Conservation (phyloP, 352 stramenopile species). For the Phytophthora idaei region DNA sequence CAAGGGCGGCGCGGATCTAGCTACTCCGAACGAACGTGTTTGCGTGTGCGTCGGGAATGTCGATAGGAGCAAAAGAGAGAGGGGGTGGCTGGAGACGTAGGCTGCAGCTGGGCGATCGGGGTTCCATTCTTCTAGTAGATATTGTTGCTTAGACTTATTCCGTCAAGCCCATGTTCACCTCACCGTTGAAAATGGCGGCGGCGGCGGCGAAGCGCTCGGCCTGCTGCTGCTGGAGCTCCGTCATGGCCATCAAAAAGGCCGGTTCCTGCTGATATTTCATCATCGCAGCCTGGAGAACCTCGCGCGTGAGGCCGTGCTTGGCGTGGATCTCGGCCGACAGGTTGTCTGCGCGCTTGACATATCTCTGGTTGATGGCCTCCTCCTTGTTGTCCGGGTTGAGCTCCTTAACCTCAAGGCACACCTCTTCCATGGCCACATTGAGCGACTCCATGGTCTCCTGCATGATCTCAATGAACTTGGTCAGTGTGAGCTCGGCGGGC, state of each 20-base stretch:
- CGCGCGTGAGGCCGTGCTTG: slow-evolving; percentile 86
- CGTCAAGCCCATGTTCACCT: slow-evolving; percentile 89
- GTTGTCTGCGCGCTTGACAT: slow-evolving; percentile 88
- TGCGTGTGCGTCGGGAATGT: background rate
- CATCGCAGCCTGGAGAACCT: slow-evolving; percentile 89
- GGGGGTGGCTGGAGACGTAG: slow-evolving; percentile 29
- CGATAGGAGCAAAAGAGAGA: slow-evolving; percentile 16
- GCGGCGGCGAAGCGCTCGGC: slow-evolving; percentile 83
- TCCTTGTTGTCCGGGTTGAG: slow-evolving; percentile 90
- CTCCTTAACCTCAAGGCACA: slow-evolving; percentile 89
- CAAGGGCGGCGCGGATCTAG: slow-evolving; percentile 20
- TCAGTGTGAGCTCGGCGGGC: slow-evolving; percentile 78
- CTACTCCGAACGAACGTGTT: background rate
- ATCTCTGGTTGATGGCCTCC: slow-evolving; percentile 90
- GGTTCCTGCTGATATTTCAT: slow-evolving; percentile 92
- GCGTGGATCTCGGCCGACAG: slow-evolving; percentile 87
- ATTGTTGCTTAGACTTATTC: slow-evolving; percentile 59
- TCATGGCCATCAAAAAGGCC: slow-evolving; percentile 88
- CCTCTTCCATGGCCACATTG: slow-evolving; percentile 90
- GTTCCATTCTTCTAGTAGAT: slow-evolving; percentile 51
- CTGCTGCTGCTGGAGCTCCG: slow-evolving; percentile 87
- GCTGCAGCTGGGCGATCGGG: slow-evolving; percentile 24
- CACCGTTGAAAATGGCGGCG: slow-evolving; percentile 86
- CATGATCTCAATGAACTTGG: slow-evolving; percentile 91
- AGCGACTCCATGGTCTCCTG: slow-evolving; percentile 91